A percentile compares a stretch with the other conserved stretches of the same genome.
Conservation (phyloP, 495 filamentous ascomycete genomes). For the Extremus antarcticus region DNA sequence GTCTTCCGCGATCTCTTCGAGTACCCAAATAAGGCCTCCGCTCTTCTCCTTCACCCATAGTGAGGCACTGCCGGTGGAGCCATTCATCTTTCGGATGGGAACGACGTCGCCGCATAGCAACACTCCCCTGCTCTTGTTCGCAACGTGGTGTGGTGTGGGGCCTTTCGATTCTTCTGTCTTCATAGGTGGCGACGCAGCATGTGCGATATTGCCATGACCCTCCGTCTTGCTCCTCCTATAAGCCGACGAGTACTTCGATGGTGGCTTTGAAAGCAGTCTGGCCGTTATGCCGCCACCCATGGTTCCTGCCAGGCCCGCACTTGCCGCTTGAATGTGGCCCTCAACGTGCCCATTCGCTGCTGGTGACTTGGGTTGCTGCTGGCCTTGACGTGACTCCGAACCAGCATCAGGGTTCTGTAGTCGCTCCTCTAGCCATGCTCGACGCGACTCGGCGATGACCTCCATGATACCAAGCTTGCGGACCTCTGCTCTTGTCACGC, state of each 20-base stretch:
- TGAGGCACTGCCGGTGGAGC: slow-evolving; percentile 78
- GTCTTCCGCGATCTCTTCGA: slow-evolving; percentile 96
- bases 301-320: slow-evolving; percentile 31
- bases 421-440: slow-evolving; percentile 84
- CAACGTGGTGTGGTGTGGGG: slow-evolving; percentile 39
- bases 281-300: slow-evolving; percentile 76
- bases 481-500: slow-evolving; percentile 86
- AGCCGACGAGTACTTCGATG: slow-evolving; percentile 49
- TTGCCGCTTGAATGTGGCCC: neutral
- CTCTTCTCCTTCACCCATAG: slow-evolving; percentile 97
- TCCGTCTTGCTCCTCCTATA: slow-evolving; percentile 16
- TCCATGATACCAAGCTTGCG: slow-evolving; percentile 91
- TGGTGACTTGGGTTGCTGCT: slow-evolving; percentile 27
- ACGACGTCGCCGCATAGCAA: slow-evolving; percentile 94
- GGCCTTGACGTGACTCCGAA: slow-evolving; percentile 35
- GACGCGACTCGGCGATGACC: slow-evolving; percentile 76
- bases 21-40: slow-evolving; percentile 88
- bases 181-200: slow-evolving; percentile 15
- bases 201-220: neutral
- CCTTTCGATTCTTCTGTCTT: neutral
- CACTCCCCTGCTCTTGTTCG: slow-evolving; percentile 76
- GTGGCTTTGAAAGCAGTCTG: slow-evolving; percentile 74
- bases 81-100: slow-evolving; percentile 90
- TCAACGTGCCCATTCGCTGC: slow-evolving; percentile 21
- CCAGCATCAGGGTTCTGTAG: slow-evolving; percentile 50